Percentiles rank a stretch among this genome's conserved stretches.
Conservation (phyloP, 345 rosid species). For the Eucalyptus polyanthemos region DNA sequence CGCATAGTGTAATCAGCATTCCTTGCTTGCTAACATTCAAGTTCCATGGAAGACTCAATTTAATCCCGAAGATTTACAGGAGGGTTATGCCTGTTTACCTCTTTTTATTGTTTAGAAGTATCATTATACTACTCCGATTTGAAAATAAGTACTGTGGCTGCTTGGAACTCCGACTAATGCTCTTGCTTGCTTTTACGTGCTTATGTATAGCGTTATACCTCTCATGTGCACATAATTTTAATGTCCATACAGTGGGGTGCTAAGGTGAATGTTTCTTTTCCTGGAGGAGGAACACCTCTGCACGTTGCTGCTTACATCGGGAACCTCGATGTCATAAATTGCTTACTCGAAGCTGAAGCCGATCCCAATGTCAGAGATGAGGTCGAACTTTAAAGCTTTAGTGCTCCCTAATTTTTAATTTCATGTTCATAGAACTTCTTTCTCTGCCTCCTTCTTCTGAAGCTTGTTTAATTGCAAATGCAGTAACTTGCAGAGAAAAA, state of each 20-base stretch:
- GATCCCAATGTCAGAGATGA: constrained; percentile 67
- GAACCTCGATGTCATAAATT: constrained; percentile 40
- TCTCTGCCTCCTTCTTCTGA: neutral
- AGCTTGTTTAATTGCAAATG: neutral
- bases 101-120: neutral
- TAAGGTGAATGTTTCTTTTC: constrained; percentile 37
- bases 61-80: neutral
- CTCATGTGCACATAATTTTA: neutral
- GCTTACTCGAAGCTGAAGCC: constrained; percentile 71
- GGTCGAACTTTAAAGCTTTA: constrained; percentile 8
- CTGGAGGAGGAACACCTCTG: constrained; percentile 88
- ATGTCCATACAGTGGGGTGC: constrained; percentile 56
- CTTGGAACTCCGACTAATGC: neutral
- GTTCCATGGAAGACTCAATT: neutral
- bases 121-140: neutral
- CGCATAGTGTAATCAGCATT: neutral
- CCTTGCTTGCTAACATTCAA: neutral
- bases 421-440: neutral
- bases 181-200: neutral
- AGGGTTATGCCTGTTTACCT: neutral
- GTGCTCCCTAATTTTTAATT: neutral
- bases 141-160: neutral
- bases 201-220: neutral
- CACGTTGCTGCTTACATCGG: constrained; percentile 77
- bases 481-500: neutral